Evolutionary conservation across 768 basidiomycete genomes (phyloP).

Genomic region (Auricularia auricula-judae): DNA sequence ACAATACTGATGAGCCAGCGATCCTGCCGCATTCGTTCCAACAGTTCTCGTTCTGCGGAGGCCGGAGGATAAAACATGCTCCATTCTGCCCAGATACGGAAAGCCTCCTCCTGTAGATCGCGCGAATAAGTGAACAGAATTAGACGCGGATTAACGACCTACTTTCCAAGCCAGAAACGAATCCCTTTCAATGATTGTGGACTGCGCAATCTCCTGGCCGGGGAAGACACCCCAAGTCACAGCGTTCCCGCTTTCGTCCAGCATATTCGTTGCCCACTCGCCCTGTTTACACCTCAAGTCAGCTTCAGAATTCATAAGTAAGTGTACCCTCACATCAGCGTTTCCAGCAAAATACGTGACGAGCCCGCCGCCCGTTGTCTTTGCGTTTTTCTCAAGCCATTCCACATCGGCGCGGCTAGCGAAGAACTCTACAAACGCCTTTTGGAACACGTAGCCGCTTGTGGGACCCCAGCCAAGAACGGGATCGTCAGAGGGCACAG

Average conservation of each 20-base stretch:
- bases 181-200: conserved; percentile 91
- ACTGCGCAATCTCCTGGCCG: conserved; percentile 89
- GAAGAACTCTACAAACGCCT: conserved; percentile 96
- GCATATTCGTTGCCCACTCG: conserved; percentile 68
- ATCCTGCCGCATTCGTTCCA: conserved; percentile 58
- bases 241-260: conserved; percentile 72
- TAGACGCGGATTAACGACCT: conserved; percentile 9
- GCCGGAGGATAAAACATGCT: conserved; percentile 71
- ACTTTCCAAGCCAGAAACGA: conserved; percentile 98
- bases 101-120: conserved; percentile 74
- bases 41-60: conserved; percentile 59
- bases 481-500: conserved; percentile 57
- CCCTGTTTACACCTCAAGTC: conserved; percentile 37
- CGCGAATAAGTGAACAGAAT: conserved; percentile 2
- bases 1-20: conserved; percentile 89
- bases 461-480: conserved; percentile 89
- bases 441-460: conserved; percentile 93
- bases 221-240: conserved; percentile 99
- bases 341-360: conserved; percentile 86
- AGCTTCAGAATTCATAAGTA: not conserved
- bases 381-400: conserved; percentile 45
- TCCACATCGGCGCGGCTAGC: conserved; percentile 50
- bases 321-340: conserved; percentile 35
- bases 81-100: conserved; percentile 94
- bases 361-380: conserved; percentile 44